phyloP scores from a whole-genome alignment of 2,329 filamentous ascomycete species.

The Colletotrichum zoysiae region DNA sequence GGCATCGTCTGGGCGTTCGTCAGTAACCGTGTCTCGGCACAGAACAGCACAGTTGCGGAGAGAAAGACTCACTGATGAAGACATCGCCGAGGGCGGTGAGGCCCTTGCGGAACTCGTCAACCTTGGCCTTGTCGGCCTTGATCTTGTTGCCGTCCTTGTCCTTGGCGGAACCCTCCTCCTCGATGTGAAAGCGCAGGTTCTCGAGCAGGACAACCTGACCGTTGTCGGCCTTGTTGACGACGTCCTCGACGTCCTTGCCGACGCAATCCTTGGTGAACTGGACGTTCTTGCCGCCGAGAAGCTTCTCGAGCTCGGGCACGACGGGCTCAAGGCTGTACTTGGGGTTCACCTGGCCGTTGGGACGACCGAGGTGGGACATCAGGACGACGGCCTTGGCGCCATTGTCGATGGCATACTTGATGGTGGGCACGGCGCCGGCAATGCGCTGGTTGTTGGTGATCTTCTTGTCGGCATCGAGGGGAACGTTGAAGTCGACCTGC shows the following conservation, averaged over 20 bases:
- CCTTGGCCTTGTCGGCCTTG: slow-evolving; percentile 95
- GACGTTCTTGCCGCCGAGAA: slow-evolving; percentile 84
- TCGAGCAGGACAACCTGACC: slow-evolving; percentile 92
- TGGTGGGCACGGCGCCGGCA: slow-evolving; percentile 92
- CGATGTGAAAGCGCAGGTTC: slow-evolving; percentile 97
- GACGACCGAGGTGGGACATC: slow-evolving; percentile 98
- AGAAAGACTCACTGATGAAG: slow-evolving; percentile 83
- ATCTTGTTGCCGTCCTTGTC: slow-evolving; percentile 95
- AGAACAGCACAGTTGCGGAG: not conserved
- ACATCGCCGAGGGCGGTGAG: slow-evolving; percentile 95
- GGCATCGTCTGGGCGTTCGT: slow-evolving; percentile 79
- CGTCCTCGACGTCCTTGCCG: slow-evolving; percentile 88
- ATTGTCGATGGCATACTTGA: slow-evolving; percentile 92
- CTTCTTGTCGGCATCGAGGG: slow-evolving; percentile 91
- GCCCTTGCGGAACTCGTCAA: slow-evolving; percentile 94
- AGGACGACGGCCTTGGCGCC: slow-evolving; percentile 93
- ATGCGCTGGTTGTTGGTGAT: slow-evolving; percentile 99
- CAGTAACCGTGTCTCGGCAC: slow-evolving; percentile 38
- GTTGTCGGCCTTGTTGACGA: slow-evolving; percentile 83
- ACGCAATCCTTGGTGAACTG: slow-evolving; percentile 93
- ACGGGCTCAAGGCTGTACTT: slow-evolving; percentile 98
- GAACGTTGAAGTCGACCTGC: slow-evolving; percentile 99
- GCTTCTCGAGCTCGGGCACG: slow-evolving; percentile 90
- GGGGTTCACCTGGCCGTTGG: slow-evolving; percentile 87
- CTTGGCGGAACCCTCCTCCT: slow-evolving; percentile 97